phyloP scores from a whole-genome alignment of 2,329 filamentous ascomycete species.

The Sporothrix phasma region DNA sequence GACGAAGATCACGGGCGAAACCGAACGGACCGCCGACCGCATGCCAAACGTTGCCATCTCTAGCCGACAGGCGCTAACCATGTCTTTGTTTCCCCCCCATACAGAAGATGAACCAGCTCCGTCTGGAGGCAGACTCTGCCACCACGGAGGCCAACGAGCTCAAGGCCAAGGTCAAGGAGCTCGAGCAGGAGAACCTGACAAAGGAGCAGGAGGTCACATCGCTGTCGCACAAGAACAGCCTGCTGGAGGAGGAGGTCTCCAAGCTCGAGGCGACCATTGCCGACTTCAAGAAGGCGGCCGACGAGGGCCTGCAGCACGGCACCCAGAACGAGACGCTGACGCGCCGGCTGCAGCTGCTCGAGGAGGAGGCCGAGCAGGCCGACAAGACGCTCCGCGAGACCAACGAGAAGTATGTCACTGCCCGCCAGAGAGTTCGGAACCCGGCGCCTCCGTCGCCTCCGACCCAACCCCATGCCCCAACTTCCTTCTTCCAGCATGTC shows the following conservation, averaged over 20 bases:
- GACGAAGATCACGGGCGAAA: background rate
- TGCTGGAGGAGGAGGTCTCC: slow-evolving; percentile 84
- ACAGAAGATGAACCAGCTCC: slow-evolving; percentile 92
- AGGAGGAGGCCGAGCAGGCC: slow-evolving; percentile 94
- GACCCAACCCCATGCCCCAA: background rate
- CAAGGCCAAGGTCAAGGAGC: slow-evolving; percentile 71
- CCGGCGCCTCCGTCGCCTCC: background rate
- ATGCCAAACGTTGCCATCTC: background rate
- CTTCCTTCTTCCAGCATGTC: slow-evolving; percentile 13
- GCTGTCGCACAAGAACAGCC: slow-evolving; percentile 85
- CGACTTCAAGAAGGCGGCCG: slow-evolving; percentile 78
- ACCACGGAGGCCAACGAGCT: slow-evolving; percentile 76
- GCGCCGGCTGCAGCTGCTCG: slow-evolving; percentile 86
- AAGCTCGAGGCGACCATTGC: slow-evolving; percentile 78
- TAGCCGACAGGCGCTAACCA: background rate
- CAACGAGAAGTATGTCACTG: slow-evolving; percentile 85
- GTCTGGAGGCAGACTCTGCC: slow-evolving; percentile 84
- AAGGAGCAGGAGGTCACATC: slow-evolving; percentile 98
- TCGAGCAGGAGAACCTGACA: slow-evolving; percentile 89
- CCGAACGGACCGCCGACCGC: background rate
- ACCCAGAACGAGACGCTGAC: slow-evolving; percentile 86
- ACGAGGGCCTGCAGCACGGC: slow-evolving; percentile 71
- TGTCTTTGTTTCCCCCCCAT: background rate
- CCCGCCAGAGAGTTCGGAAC: background rate
- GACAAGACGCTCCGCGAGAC: slow-evolving; percentile 94